Evolutionary conservation across 768 basidiomycete genomes (phyloP), one percentile per base, ranked within the genome.

Genomic region (Pholiota microspora): DNA sequence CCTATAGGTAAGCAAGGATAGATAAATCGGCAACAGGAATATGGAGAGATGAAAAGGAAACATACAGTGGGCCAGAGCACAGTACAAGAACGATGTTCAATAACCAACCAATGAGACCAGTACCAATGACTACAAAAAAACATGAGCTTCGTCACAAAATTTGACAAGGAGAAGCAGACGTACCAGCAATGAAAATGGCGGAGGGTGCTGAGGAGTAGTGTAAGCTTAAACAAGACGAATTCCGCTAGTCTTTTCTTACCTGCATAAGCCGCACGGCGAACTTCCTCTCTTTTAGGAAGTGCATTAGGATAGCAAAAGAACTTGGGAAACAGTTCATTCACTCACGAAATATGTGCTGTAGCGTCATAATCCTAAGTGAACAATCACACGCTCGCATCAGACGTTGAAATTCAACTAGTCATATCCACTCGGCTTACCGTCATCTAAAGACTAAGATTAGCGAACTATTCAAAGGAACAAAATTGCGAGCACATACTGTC

Each of bases 1-100:
- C 13, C 85, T 86, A n/a, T n/a, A n/a, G n/a, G n/a, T n/a, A 54
- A 23, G 57, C 9, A 54, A 35, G 23, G 27, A n/a, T n/a, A n/a
- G n/a, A n/a, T n/a, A n/a, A n/a, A n/a, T n/a, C n/a, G n/a, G n/a
- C n/a, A n/a, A n/a, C n/a, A n/a, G n/a, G n/a, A n/a, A n/a, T n/a
- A n/a, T n/a, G n/a, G n/a, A n/a, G n/a, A n/a, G n/a, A n/a, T n/a
- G n/a, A n/a, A 9, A 47, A 40, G 32, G 25, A 15, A 13, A 73
- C 84, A 62, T 57, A 86, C 85, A 89, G 72, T 51, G 84, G 82
- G 6, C 90, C 90, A 16, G 88, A 89, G 68, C 91, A 94, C 7
- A 94, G 75, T n/a, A 94, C 79, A 27, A 93, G 69, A 4, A 92
- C 86, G 58, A 96, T 89, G 69, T 94, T 96, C 56, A 94, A 77